Evolutionary conservation across 306 rosid genomes (phyloP).

Genomic region (Cajanus cajan): DNA sequence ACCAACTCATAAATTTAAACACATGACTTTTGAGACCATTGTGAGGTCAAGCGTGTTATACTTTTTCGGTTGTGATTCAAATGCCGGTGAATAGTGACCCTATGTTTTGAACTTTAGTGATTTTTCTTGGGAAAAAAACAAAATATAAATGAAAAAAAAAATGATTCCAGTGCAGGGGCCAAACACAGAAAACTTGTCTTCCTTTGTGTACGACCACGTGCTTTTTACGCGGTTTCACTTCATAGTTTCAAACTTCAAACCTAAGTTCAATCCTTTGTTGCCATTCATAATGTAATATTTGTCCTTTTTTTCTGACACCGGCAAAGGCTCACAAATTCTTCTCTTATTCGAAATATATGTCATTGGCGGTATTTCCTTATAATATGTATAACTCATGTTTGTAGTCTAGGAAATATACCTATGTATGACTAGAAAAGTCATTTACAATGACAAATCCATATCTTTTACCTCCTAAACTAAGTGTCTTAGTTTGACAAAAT

Average conservation of each 20-base stretch:
- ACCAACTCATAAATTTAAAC: not conserved
- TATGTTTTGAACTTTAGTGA: not conserved
- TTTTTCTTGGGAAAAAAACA: constrained; percentile 30
- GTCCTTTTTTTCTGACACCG: not conserved
- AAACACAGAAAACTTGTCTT: not conserved
- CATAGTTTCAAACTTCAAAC: not conserved
- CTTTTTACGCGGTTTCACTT: not conserved
- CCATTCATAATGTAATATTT: not conserved
- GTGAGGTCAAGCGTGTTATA: constrained; percentile 23
- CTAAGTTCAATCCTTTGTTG: not conserved
- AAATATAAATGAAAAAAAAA: constrained; percentile 2
- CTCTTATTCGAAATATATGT: not conserved
- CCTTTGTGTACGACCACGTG: not conserved
- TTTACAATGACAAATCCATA: no score
- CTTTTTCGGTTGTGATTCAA: not conserved
- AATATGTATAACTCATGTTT: not conserved
- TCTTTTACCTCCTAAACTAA: no score
- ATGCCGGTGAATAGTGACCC: not conserved
- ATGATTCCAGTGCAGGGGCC: not conserved
- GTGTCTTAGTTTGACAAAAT: no score
- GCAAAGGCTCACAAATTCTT: not conserved
- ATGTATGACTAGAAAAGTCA: no score
- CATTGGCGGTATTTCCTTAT: not conserved
- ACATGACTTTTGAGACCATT: constrained; percentile 28
- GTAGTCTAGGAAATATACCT: no score